phyloP scores from a whole-genome alignment of 768 basidiomycete species.

The Mycena vulgaris region DNA sequence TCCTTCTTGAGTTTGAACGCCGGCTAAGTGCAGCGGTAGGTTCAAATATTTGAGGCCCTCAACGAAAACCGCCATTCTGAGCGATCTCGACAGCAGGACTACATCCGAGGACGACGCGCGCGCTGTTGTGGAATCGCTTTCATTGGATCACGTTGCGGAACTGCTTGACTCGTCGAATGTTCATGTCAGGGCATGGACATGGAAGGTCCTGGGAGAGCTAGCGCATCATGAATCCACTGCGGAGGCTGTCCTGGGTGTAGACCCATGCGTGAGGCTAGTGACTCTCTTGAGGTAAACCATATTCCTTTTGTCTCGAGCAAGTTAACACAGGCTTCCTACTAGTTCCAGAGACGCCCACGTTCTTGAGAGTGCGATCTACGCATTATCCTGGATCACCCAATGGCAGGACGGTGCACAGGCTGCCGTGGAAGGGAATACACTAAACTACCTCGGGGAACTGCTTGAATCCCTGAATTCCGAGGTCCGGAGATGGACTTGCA shows the following conservation, averaged over 20 bases:
- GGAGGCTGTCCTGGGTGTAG: background rate
- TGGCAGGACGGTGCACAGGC: too few relatives aligned
- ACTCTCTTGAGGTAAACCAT: background rate
- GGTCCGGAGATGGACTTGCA: too few relatives aligned
- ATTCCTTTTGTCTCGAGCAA: too few relatives aligned
- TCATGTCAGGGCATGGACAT: background rate
- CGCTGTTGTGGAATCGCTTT: background rate
- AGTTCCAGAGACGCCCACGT: too few relatives aligned
- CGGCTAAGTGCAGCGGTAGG: too few relatives aligned
- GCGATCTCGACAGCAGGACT: background rate
- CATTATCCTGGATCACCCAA: too few relatives aligned
- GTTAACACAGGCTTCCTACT: too few relatives aligned
- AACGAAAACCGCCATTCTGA: background rate
- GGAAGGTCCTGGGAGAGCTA: background rate
- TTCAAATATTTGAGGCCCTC: background rate
- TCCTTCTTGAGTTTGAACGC: too few relatives aligned
- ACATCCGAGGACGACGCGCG: background rate
- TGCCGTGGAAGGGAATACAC: too few relatives aligned
- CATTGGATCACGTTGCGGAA: background rate
- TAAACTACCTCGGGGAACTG: too few relatives aligned
- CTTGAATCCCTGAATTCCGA: too few relatives aligned
- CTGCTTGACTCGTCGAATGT: background rate
- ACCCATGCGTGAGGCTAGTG: background rate
- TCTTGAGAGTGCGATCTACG: too few relatives aligned
- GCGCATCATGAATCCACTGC: background rate